phyloP scores from a whole-genome alignment of 2,329 filamentous ascomycete species.

The Harringtonia lauricola region DNA sequence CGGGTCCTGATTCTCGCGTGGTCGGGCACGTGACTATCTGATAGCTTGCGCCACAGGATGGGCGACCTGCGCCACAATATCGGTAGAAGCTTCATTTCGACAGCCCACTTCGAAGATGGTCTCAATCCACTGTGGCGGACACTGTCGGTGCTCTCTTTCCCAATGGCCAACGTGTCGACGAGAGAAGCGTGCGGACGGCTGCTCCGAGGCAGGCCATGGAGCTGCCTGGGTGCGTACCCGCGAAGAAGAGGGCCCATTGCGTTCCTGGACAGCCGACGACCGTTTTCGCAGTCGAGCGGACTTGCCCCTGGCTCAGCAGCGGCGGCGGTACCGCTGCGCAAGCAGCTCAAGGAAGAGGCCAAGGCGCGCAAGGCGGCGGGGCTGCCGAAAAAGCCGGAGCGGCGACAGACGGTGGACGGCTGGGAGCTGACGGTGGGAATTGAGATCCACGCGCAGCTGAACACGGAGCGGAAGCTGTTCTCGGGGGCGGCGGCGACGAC shows the following conservation, averaged over 20 bases:
- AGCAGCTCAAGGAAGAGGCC: conserved; percentile 60
- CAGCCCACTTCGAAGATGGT: too few species aligned
- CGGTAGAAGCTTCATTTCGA: neutral
- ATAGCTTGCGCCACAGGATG: too few species aligned
- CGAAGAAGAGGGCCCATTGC: neutral
- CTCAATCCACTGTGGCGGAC: too few species aligned
- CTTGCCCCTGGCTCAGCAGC: too few species aligned
- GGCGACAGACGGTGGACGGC: conserved; percentile 43
- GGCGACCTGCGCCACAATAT: too few species aligned
- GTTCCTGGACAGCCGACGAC: neutral
- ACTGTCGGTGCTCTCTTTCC: neutral
- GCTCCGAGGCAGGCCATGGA: neutral
- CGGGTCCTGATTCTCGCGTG: too few species aligned
- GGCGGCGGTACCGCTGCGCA: conserved; percentile 45
- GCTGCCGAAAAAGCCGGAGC: conserved; percentile 32
- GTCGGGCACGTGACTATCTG: too few species aligned
- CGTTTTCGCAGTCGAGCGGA: neutral
- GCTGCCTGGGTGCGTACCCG: neutral
- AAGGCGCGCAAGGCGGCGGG: conserved; percentile 34
- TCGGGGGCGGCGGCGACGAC: conserved; percentile 54
- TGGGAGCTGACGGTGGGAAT: conserved; percentile 96
- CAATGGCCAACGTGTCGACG: conserved; percentile 1
- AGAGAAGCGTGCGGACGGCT: neutral
- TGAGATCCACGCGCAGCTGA: conserved; percentile 94
- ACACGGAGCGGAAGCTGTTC: conserved; percentile 82